Percentiles rank a stretch among this genome's conserved stretches.
phyloP scores from a whole-genome alignment of 2,329 filamentous ascomycete genomes.

The Elsinoe batatas region DNA sequence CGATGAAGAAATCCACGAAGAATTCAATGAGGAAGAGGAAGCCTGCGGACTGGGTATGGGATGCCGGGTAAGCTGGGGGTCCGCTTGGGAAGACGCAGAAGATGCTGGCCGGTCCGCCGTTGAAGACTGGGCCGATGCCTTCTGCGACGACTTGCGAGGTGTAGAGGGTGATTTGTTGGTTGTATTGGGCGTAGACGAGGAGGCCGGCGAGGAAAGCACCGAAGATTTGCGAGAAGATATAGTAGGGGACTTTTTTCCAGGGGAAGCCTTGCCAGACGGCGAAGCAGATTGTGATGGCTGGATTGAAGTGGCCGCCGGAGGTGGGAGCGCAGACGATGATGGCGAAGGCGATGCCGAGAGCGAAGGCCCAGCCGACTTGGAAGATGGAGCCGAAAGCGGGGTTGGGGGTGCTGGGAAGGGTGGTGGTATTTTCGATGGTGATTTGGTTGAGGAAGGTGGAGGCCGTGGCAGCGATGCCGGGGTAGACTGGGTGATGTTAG shows the following conservation, averaged over 20 bases:
- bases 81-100: constrained; percentile 39
- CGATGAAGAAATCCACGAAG: constrained; percentile 49
- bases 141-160: constrained; percentile 31
- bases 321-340: constrained; percentile 48
- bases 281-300: constrained; percentile 32
- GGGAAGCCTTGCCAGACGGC: constrained; percentile 46
- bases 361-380: constrained; percentile 47
- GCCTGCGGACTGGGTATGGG: constrained; percentile 43
- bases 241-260: constrained; percentile 47
- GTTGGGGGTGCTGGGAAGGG: constrained; percentile 21
- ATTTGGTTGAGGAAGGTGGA: constrained; percentile 38
- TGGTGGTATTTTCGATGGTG: constrained; percentile 6
- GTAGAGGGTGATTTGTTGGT: constrained; percentile 39
- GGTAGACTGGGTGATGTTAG: constrained; percentile 24
- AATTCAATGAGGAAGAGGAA: constrained; percentile 51
- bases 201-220: constrained; percentile 48
- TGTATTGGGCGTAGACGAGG: constrained; percentile 48
- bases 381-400: constrained; percentile 43
- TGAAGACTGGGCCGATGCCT: constrained; percentile 33
- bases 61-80: constrained; percentile 27
- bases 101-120: constrained; percentile 45
- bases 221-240: constrained; percentile 48
- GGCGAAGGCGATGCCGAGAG: constrained; percentile 49
- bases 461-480: constrained; percentile 45
- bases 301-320: constrained; percentile 36